Evolutionary conservation across 2,329 filamentous ascomycete species (phyloP), one percentile per base, ranked within the genome.

Genomic region (Neofusicoccum sp.): DNA sequence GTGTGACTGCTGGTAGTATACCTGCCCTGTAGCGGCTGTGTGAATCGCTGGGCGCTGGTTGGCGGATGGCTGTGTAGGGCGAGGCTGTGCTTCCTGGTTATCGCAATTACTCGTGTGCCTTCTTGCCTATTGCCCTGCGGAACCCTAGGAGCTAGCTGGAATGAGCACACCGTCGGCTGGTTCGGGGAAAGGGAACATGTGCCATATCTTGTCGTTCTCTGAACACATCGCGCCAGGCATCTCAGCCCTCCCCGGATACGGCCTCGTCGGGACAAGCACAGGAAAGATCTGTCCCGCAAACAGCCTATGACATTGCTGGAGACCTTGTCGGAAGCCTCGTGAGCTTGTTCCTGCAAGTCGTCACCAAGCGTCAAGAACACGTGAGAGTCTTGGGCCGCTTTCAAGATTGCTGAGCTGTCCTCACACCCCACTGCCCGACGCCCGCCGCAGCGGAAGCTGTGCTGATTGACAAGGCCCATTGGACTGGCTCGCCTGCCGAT

Each of bases 51-150:
- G 12, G n/a, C 9, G 28, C 4, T 53, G 33, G 40, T 53, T 53
- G 48, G 48, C 24, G 6, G 34, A 53, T 53, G 48, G 48, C 48
- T 53, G 48, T 53, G 48, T 34, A 30, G 34, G 34, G 48, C 11
- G 48, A 38, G 48, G 48, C 48, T 40, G 48, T 53, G 48, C n/a
- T 12, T 5, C 3, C 34, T 14, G 9, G 20, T 16, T 30, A 40
- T 40, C 34, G 48, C 47, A 51, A 30, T 14, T 30, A 30, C 33
- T 40, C 34, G 34, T 38, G 34, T 53, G 48, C 48, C 11, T 9
- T 30, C 8, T 16, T 14, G 14, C 48, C 16, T 12, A 1, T 24
- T 26, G 9, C 6, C 3, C 48, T 30, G 48, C 20, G 33, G 34
- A 34, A 34, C 24, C 34, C 34, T 34, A 20, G 31, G 20, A 53